These are phyloP conservation scores for Naganishia liquefaciens DNA, from an alignment of 1,284 basidiomycete genomes.

Conservation along the genomic window DNA sequence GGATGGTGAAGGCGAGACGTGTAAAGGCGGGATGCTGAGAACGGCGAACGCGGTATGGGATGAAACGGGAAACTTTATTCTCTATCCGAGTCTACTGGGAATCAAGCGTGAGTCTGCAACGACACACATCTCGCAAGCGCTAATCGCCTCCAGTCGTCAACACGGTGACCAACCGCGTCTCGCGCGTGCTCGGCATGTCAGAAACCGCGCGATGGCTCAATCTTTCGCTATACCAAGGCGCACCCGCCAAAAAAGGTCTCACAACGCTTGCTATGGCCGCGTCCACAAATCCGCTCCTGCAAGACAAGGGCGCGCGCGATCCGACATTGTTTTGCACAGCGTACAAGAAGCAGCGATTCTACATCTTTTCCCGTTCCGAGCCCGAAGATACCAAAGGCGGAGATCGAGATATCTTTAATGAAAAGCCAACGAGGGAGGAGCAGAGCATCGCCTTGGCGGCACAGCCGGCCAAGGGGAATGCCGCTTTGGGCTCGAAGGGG, in stretches of 20 bases:
- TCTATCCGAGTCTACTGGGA: constrained; percentile 90
- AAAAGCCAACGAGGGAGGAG: constrained; percentile 94
- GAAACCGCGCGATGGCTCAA: constrained; percentile 91
- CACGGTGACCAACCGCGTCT: constrained; percentile 89
- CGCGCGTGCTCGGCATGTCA: constrained; percentile 86
- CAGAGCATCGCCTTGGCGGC: constrained; percentile 81
- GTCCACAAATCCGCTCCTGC: constrained; percentile 89
- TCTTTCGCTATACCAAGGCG: constrained; percentile 86
- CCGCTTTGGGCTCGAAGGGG: constrained; percentile 67
- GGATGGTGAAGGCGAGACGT: constrained; percentile 55
- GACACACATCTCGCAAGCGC: background rate
- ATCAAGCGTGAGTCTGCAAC: constrained; percentile 74
- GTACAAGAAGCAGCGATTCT: constrained; percentile 92
- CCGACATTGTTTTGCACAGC: constrained; percentile 92
- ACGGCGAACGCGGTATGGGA: constrained; percentile 93
- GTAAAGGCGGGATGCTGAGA: constrained; percentile 50
- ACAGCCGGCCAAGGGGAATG: constrained; percentile 62
- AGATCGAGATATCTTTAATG: constrained; percentile 98
- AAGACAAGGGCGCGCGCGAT: constrained; percentile 77
- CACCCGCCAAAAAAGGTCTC: constrained; percentile 79
- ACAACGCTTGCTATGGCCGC: constrained; percentile 92
- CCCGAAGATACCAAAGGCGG: constrained; percentile 87
- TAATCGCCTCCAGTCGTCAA: constrained; percentile 72
- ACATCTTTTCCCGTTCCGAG: constrained; percentile 89
- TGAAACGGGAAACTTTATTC: constrained; percentile 88